Conservation (phyloP, 768 basidiomycete genomes). For the Amanita pseudoporphyria region DNA sequence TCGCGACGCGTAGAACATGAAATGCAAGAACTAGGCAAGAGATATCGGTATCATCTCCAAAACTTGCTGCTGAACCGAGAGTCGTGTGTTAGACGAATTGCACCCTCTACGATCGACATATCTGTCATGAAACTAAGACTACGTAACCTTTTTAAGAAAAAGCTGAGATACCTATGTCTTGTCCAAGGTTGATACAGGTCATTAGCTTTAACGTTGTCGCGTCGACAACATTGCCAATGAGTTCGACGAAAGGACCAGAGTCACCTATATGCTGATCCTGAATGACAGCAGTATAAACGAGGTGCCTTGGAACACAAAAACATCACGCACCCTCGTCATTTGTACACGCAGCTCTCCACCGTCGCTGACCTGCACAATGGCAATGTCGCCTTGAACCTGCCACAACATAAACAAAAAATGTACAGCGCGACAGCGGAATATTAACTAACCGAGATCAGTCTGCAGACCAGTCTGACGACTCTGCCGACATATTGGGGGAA, state of each 20-base stretch:
- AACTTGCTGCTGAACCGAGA: conserved; percentile 2
- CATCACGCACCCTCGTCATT: conserved; percentile 2
- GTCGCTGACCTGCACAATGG: conserved; percentile 3
- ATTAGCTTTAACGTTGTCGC: conserved; percentile 4
- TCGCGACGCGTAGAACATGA: background rate
- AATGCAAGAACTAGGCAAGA: background rate
- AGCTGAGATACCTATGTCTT: background rate
- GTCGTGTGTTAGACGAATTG: background rate
- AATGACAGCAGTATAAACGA: background rate
- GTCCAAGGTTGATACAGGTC: conserved; percentile 1
- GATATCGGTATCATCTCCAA: background rate
- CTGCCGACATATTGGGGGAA: conserved; percentile 3
- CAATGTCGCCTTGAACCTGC: conserved; percentile 4
- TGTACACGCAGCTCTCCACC: conserved; percentile 6
- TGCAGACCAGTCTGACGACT: conserved; percentile 3
- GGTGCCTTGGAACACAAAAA: background rate
- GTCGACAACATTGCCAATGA: conserved; percentile 4
- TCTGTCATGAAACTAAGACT: background rate
- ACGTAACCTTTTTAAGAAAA: too few species aligned
- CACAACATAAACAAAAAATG: background rate
- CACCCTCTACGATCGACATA: background rate
- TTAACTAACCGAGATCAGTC: background rate
- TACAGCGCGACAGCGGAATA: too few species aligned
- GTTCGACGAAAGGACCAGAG: conserved; percentile 3
- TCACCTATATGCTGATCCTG: conserved; percentile 5